A percentile compares a stretch with the other conserved stretches of the same genome.
phyloP scores from a whole-genome alignment of 2,329 filamentous ascomycete genomes.

The Tolypocladium sp. region DNA sequence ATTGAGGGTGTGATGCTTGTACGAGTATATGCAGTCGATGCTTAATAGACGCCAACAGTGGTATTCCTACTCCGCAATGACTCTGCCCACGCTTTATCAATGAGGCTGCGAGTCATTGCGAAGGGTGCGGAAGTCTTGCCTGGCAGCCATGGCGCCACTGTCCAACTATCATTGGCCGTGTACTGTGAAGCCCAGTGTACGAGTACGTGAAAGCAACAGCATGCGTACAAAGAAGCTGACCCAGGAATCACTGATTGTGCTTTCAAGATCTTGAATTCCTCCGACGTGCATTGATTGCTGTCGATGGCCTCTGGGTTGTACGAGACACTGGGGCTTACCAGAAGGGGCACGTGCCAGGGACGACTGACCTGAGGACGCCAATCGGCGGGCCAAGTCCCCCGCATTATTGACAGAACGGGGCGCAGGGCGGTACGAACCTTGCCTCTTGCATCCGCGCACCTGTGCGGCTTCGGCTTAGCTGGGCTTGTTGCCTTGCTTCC shows the following conservation, averaged over 20 bases:
- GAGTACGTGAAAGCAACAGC: neutral
- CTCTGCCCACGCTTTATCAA: neutral
- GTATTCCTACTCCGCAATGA: neutral
- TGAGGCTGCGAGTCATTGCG: neutral
- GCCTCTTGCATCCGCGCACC: neutral
- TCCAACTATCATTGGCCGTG: neutral
- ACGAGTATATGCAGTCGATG: too few species aligned
- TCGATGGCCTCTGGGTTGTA: neutral
- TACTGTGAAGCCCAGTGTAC: neutral
- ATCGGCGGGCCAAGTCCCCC: neutral
- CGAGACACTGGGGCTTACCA: neutral
- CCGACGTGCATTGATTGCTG: neutral
- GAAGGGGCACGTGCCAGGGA: slow-evolving; percentile 2
- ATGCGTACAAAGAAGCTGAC: neutral
- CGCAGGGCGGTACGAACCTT: neutral
- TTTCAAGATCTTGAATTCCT: neutral
- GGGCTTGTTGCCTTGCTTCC: neutral
- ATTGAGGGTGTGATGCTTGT: neutral
- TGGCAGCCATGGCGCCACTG: neutral
- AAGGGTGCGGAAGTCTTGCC: too few species aligned
- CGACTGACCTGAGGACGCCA: neutral
- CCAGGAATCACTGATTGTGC: too few species aligned
- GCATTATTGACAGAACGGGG: neutral
- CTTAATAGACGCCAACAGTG: too few species aligned
- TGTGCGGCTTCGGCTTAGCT: neutral